Evolutionary conservation across 345 rosid species (phyloP).

Genomic region (Brassica nigra): DNA sequence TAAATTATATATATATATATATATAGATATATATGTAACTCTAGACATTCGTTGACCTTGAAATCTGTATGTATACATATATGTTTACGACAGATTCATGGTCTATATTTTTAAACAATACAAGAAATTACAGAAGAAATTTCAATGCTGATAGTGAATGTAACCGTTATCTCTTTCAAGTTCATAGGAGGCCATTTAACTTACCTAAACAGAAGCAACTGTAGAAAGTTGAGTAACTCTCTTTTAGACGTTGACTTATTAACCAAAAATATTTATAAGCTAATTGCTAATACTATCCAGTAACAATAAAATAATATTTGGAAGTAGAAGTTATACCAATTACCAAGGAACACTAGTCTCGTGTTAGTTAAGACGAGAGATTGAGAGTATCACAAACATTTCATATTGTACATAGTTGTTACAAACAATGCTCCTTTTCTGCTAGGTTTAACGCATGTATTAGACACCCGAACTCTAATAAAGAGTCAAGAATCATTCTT

Average conservation of each 20-base stretch:
- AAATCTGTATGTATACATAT: neutral
- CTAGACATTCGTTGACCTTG: neutral
- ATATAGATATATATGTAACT: neutral
- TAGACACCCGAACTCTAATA: neutral
- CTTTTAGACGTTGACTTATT: neutral
- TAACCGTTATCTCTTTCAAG: constrained; percentile 1
- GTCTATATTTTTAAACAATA: neutral
- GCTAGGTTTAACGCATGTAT: neutral
- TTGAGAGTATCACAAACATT: no score
- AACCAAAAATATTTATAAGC: neutral
- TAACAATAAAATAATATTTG: neutral
- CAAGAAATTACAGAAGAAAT: neutral
- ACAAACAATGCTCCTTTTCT: neutral
- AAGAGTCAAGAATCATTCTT: neutral
- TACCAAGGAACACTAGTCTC: neutral
- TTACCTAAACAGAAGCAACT: neutral
- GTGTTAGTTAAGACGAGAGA: no score
- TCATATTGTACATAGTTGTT: neutral
- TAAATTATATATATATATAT: no score
- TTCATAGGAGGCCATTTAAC: neutral
- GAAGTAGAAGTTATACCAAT: neutral
- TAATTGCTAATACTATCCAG: neutral
- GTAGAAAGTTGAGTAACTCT: neutral
- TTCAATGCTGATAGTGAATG: neutral
- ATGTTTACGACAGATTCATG: constrained; percentile 9